Base-by-base conservation (phyloP, 371 early-diverging fungal species). In the Rhizomucor pusillus region DNA sequence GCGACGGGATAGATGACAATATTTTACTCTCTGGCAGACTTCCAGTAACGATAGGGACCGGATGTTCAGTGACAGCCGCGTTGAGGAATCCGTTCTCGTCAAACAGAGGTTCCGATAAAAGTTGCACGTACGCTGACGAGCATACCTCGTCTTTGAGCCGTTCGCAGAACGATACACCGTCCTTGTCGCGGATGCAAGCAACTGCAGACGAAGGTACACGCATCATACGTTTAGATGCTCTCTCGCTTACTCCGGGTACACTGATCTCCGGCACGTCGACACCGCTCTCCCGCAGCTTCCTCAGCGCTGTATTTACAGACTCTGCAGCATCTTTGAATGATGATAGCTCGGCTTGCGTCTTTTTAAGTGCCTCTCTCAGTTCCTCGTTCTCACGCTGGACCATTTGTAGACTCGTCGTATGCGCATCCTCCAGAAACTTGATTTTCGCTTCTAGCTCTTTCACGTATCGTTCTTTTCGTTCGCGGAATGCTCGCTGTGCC, bases 401-500 rank as follows among this genome's bases (percentile, higher is more conserved):
- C 9, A 43, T 34, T 11, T 60, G 44, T 12, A 73, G 40, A 34
- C 60, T 44, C 9, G 48, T 34, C 1, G 62, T 58, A 52, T 81
- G 63, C 65, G 79, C 56, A 66, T 80, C 66, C 67, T 82, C 66
- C 75, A 85, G 50, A 65, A 67, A 56, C 62, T 78, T 72, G 58
- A 89, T 84, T 43, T 85, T 79, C 34, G 80, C 77, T 56, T 90
- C 86, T 4, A 90, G 68, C 37, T 80, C 76, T 62, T 83, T 75
- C 23, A 89, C 81, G 60, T 89, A 84, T 34, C 75, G 69, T 52
- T 88, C 87, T 64, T 86, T 85, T 48, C 90, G 82, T 56, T 89
- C 87, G 20, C 90, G 71, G 63, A 90, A 90, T 11, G 89, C 89
- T 33, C 89, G 60, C 67, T 90, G 90, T 9, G 90, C 90, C 14